A percentile compares a stretch with the other conserved stretches of the same genome.
Evolutionary conservation across 768 basidiomycete species (phyloP).

Genomic region (Lanmaoa rubissima): DNA sequence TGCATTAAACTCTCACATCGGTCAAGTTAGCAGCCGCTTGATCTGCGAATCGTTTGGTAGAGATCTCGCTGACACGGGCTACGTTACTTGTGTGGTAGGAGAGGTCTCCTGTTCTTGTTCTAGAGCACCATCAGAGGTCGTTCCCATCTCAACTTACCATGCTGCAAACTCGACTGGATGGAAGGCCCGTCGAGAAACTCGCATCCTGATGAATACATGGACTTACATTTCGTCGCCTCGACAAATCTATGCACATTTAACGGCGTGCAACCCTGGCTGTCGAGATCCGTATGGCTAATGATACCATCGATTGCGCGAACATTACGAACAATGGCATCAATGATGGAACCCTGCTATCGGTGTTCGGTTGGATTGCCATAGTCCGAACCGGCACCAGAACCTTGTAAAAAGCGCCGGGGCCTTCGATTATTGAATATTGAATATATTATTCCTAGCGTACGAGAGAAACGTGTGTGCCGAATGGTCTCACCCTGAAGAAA

Average conservation of each 20-base stretch:
- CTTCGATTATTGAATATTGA: conserved; percentile 38
- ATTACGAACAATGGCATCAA: conserved; percentile 68
- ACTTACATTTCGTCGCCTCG: conserved; percentile 76
- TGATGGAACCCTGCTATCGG: conserved; percentile 64
- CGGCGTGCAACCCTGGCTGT: conserved; percentile 53
- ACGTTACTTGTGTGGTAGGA: conserved; percentile 32
- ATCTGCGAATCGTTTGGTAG: conserved; percentile 55
- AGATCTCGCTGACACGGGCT: conserved; percentile 50
- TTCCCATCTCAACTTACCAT: conserved; percentile 29
- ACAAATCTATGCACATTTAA: conserved; percentile 73
- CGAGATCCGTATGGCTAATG: conserved; percentile 67
- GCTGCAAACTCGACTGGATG: conserved; percentile 57
- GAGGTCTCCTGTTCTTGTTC: conserved; percentile 81
- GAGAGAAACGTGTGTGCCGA: conserved; percentile 63
- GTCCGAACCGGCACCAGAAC: conserved; percentile 30
- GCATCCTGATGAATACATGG: not conserved
- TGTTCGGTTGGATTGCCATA: conserved; percentile 4
- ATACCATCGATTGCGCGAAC: conserved; percentile 70
- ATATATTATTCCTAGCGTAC: conserved; percentile 60
- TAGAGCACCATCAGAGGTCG: conserved; percentile 29
- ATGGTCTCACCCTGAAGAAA: conserved; percentile 73
- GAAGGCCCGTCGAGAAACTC: not conserved
- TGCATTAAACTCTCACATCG: conserved; percentile 52
- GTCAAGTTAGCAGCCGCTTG: conserved; percentile 64
- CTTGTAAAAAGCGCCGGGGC: conserved; percentile 78